Conservation (phyloP, 768 basidiomycete genomes). For the Kondoa malvinella region DNA sequence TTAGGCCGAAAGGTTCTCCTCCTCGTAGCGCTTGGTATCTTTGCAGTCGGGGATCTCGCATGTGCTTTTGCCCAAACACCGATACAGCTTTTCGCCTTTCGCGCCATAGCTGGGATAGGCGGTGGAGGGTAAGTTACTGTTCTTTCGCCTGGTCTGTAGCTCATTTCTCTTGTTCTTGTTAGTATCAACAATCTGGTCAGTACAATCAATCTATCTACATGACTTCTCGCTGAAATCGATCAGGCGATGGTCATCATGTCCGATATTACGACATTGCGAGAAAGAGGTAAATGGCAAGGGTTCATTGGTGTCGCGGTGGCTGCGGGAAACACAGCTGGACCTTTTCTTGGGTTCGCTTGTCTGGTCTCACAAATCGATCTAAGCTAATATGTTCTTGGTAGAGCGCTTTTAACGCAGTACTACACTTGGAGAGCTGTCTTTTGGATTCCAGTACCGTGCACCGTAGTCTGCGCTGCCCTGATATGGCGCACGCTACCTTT, state of each 20-base stretch:
- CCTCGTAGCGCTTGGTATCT: constrained; percentile 26
- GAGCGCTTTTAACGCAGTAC: constrained; percentile 6
- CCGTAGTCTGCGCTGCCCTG: not conserved
- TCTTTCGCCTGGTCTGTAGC: not conserved
- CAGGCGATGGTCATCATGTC: constrained; percentile 6
- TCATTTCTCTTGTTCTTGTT: not conserved
- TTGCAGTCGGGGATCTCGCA: constrained; percentile 28
- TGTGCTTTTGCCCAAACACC: constrained; percentile 25
- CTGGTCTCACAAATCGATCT: too few relatives aligned
- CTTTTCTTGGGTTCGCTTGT: not conserved
- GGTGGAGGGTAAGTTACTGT: not conserved
- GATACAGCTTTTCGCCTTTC: not conserved
- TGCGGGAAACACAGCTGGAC: constrained; percentile 2
- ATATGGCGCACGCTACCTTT: constrained; percentile 7
- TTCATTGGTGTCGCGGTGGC: constrained; percentile 9
- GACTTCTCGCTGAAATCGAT: not conserved
- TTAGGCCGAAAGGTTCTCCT: constrained; percentile 29
- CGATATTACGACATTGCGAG: constrained; percentile 1
- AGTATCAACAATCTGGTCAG: constrained; percentile 5
- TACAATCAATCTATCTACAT: not conserved
- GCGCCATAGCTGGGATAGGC: not conserved
- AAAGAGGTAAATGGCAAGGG: constrained; percentile 17
- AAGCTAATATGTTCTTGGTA: too few relatives aligned
- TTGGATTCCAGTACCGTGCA: constrained; percentile 3
- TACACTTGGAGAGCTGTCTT: constrained; percentile 13